Conservation (phyloP, 345 rosid species). For the Hypericum perforatum region DNA sequence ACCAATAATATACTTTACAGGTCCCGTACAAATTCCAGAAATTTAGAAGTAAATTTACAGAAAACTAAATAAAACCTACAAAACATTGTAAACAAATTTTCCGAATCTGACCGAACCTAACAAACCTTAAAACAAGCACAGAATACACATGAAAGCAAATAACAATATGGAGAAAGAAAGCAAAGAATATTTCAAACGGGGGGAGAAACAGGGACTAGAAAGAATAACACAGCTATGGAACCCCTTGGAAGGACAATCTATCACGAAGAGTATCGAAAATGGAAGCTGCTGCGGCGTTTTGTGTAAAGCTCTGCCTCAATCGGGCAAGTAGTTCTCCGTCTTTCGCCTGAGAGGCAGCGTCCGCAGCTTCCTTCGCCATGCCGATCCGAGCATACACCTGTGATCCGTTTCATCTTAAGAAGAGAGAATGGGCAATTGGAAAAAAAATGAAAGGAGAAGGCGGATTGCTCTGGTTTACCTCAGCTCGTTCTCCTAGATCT, state of each 20-base stretch:
- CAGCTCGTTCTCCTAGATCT: slow-evolving; percentile 87
- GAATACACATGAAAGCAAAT: too few relatives aligned
- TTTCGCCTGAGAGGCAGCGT: slow-evolving; percentile 89
- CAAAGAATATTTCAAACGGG: too few relatives aligned
- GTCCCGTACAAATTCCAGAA: too few relatives aligned
- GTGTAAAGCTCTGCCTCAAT: slow-evolving; percentile 68
- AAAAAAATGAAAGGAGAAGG: background rate
- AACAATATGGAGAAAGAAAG: too few relatives aligned
- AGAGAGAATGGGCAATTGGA: background rate
- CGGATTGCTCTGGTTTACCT: slow-evolving; percentile 32
- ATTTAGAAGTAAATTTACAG: too few relatives aligned
- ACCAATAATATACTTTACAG: too few relatives aligned
- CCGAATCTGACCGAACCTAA: too few relatives aligned
- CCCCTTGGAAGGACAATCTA: slow-evolving; percentile 70
- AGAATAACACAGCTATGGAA: slow-evolving; percentile 24
- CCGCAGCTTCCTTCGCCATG: slow-evolving; percentile 98
- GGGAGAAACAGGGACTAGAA: background rate
- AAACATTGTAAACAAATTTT: too few relatives aligned
- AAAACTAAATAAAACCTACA: too few relatives aligned
- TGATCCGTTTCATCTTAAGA: background rate
- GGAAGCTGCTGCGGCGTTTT: slow-evolving; percentile 71
- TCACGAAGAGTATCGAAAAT: slow-evolving; percentile 79
- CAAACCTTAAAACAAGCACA: too few relatives aligned
- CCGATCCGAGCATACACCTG: slow-evolving; percentile 91
- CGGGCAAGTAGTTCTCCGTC: slow-evolving; percentile 90